Conservation (phyloP, 805 yeast genomes). For the Millerago galiae region DNA sequence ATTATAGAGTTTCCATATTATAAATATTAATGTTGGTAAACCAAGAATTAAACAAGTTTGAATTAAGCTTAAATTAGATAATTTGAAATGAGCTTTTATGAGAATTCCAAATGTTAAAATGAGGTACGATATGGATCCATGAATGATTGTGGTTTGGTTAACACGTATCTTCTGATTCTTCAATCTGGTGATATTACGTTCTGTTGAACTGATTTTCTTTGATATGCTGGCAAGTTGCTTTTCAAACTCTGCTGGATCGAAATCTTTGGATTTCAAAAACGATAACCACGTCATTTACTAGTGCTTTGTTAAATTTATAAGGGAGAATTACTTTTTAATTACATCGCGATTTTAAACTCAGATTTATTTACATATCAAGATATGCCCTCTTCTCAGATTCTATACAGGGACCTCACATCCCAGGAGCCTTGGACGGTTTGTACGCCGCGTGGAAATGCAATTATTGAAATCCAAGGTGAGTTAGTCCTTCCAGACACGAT, state of each 20-base stretch:
- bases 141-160: conserved; percentile 4
- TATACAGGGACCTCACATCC: neutral
- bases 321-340: neutral
- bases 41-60: conserved; percentile 2
- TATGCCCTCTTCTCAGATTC: neutral
- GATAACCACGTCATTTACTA: conserved; percentile 19
- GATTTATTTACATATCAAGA: neutral
- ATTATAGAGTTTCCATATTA: conserved; percentile 1
- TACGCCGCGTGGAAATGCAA: conserved; percentile 52
- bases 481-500: conserved; percentile 40
- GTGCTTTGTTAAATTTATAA: neutral
- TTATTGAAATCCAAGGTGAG: conserved; percentile 73
- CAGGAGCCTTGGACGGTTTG: conserved; percentile 21
- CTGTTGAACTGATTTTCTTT: conserved; percentile 26
- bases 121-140: conserved; percentile 14
- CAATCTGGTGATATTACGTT: conserved; percentile 21
- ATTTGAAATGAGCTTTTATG: neutral
- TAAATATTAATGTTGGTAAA: conserved; percentile 4
- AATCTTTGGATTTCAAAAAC: conserved; percentile 24
- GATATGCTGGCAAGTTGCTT: conserved; percentile 34
- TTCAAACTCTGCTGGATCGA: conserved; percentile 40
- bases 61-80: neutral
- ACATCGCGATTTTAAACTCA: neutral
- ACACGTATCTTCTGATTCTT: conserved; percentile 5
- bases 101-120: neutral